Conservation (phyloP, 2,329 filamentous ascomycete species). For the Neurospora sp. region DNA sequence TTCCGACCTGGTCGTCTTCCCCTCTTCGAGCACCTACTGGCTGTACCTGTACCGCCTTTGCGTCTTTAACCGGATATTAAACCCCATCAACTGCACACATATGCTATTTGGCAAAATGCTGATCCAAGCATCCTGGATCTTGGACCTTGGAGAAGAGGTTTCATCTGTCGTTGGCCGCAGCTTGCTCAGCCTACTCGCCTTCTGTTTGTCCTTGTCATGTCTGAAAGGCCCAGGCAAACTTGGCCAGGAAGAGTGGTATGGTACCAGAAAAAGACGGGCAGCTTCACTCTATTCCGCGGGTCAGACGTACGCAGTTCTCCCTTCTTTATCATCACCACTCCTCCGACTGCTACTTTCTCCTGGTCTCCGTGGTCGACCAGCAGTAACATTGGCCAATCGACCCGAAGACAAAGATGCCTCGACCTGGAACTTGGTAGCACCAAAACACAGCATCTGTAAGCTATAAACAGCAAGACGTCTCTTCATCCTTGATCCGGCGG, state of each 20-base stretch:
- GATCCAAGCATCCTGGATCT: constrained; percentile 13
- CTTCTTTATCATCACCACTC: background rate
- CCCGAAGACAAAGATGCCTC: background rate
- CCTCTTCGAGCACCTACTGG: background rate
- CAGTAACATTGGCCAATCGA: background rate
- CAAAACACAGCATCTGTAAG: background rate
- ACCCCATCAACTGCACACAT: constrained; percentile 11
- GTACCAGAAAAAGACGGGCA: background rate
- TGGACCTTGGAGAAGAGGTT: constrained; percentile 5
- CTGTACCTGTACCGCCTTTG: background rate
- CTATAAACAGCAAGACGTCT: background rate
- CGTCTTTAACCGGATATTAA: constrained; percentile 17
- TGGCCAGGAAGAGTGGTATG: background rate
- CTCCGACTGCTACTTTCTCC: background rate
- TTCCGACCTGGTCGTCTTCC: background rate
- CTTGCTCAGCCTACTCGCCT: background rate
- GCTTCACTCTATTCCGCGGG: background rate
- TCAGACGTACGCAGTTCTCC: background rate
- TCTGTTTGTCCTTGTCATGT: background rate
- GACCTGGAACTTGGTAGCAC: background rate
- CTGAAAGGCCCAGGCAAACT: constrained; percentile 6
- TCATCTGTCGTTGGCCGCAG: constrained; percentile 1
- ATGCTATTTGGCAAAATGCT: constrained; percentile 20
- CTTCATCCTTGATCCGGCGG: background rate
- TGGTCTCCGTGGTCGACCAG: background rate